phyloP scores from a whole-genome alignment of 73 alveolate genomes.

The Paramecium sonneborni region DNA sequence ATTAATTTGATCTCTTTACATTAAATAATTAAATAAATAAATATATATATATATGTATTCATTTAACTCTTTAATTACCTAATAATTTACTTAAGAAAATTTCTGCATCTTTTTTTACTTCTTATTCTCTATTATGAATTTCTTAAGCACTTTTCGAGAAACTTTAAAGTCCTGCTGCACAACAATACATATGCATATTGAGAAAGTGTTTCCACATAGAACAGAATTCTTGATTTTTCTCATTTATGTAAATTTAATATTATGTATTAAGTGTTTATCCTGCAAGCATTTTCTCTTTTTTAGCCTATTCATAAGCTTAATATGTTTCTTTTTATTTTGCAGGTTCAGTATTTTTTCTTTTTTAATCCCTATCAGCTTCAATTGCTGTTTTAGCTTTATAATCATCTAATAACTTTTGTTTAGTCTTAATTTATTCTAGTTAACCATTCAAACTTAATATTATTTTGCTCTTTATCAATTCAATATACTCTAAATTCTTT shows the following conservation, averaged over 20 bases:
- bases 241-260: slow-evolving; percentile 14
- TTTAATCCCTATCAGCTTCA: not conserved
- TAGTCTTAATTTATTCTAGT: not conserved
- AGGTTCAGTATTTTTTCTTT: not conserved
- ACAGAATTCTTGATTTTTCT: not conserved
- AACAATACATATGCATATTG: not conserved
- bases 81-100: not conserved
- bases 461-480: not conserved
- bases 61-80: not conserved
- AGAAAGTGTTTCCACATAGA: not conserved
- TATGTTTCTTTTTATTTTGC: not conserved
- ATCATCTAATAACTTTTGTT: not conserved
- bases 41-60: not conserved
- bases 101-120: slow-evolving; percentile 19
- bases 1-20: slow-evolving; percentile 1
- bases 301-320: slow-evolving; percentile 1
- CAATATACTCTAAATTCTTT: not conserved
- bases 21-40: not conserved
- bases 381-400: not conserved
- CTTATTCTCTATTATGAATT: not conserved
- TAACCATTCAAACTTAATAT: not conserved
- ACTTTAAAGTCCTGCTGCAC: not conserved
- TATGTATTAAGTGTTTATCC: slow-evolving; percentile 1
- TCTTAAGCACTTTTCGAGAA: not conserved
- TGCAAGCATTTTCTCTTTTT: not conserved